These are phyloP conservation scores for Pleomassaria siparia DNA, from an alignment of 2,329 filamentous ascomycete genomes.

Conservation along the genomic window DNA sequence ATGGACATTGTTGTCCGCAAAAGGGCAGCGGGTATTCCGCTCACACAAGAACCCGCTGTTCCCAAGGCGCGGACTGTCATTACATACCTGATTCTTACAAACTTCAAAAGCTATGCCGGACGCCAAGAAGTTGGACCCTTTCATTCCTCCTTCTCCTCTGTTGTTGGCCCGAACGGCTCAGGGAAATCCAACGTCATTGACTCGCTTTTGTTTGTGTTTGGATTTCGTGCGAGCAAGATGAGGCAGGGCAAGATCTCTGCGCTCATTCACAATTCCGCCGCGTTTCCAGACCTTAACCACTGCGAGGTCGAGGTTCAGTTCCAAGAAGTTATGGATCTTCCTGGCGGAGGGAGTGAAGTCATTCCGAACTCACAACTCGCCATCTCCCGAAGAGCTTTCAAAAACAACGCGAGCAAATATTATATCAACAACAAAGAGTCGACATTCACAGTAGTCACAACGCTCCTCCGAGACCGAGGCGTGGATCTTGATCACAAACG, in stretches of 20 bases:
- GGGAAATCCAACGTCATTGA: conserved; percentile 99
- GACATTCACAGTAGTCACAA: conserved; percentile 89
- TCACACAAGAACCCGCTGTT: conserved; percentile 70
- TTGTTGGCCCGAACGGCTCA: conserved; percentile 96
- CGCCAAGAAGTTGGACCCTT: conserved; percentile 95
- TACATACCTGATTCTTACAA: conserved; percentile 85
- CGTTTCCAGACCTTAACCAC: conserved; percentile 78
- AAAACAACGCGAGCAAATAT: conserved; percentile 97
- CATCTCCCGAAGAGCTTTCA: conserved; percentile 91
- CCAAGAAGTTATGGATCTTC: conserved; percentile 87
- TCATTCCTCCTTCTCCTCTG: conserved; percentile 94
- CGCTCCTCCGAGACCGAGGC: conserved; percentile 79
- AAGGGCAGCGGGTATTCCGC: conserved; percentile 63
- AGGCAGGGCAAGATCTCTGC: conserved; percentile 97
- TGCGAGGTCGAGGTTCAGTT: conserved; percentile 98
- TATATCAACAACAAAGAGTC: conserved; percentile 91
- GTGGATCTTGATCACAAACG: conserved; percentile 98
- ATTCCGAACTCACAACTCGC: conserved; percentile 83
- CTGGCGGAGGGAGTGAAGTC: conserved; percentile 71
- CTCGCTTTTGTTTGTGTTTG: conserved; percentile 97
- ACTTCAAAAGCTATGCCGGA: conserved; percentile 99
- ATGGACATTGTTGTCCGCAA: conserved; percentile 94
- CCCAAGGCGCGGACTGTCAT: conserved; percentile 90
- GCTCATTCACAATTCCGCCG: conserved; percentile 93
- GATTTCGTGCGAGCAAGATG: conserved; percentile 99